Evolutionary conservation across 2,329 filamentous ascomycete species (phyloP), one percentile per base, ranked within the genome.

Genomic region (Metarhizium anisopliae): DNA sequence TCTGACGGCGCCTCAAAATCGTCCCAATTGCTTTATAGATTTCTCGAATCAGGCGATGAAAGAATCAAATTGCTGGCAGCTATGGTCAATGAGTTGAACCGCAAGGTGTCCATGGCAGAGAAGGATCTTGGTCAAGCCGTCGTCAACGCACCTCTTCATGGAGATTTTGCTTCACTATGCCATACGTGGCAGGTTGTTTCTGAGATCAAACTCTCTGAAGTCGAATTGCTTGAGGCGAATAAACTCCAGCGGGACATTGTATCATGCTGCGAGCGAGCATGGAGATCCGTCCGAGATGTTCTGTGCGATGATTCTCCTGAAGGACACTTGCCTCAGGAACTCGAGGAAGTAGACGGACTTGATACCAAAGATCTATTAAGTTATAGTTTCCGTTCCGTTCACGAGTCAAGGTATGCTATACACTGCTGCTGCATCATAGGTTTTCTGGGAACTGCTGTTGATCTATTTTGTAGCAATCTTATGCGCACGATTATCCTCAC

Each of bases 271-370:
- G 72, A 78, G 51, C 77, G 79, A n/a, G 82, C 95, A 6, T 99
- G 94, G 94, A 64, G 72, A 1, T 79, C 83, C 30, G 90, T 96
- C 5, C 82, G 82, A 62, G 80, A 85, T 53, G 83, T 95, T 4
- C 79, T 99, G 1, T 99, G 94, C 65, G 87, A 95, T 59, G 94
- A 96, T 70, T 95, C 94, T 1, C 94, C 95, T 0, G 94, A 99
- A 71, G 93, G 93, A 0, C 86, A 94, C 68, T 75, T 90, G 3
- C 87, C 86, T 0, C 84, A 92, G 53, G 89, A 93, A 30, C 69
- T 90, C n/a, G 83, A 88, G 54, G 85, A 87, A 38, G 74, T 82
- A 16, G 80, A 86, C 4, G 87, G 85, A 1, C 77, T 90, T 2
- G 86, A 88, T 53, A 91, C 90, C 0, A 97, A 96, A 66, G 90